A percentile compares a stretch with the other conserved stretches of the same genome.
phyloP scores from a whole-genome alignment of 352 stramenopile genomes.

The Ochromonadaceae sp. region DNA sequence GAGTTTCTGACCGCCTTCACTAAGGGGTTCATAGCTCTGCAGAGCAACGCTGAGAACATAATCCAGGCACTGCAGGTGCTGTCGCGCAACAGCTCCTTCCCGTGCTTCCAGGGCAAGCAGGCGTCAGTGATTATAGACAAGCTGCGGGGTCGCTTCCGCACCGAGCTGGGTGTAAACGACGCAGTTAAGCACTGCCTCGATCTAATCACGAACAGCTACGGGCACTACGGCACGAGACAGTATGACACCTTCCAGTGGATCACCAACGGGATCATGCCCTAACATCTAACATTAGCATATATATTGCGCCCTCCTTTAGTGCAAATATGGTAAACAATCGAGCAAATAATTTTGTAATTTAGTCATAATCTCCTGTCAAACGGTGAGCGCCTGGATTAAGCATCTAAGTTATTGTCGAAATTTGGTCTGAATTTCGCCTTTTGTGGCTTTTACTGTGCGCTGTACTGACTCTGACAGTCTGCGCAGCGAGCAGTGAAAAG shows the following conservation, averaged over 20 bases:
- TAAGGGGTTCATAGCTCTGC: slow-evolving; percentile 86
- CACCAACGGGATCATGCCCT: slow-evolving; percentile 75
- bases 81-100: slow-evolving; percentile 81
- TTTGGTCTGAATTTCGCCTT: too few relatives aligned
- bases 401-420: too few relatives aligned
- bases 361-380: too few relatives aligned
- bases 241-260: slow-evolving; percentile 85
- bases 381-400: too few relatives aligned
- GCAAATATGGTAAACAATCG: too few relatives aligned
- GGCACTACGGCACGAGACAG: slow-evolving; percentile 72
- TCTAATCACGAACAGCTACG: slow-evolving; percentile 72
- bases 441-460: too few relatives aligned
- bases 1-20: slow-evolving; percentile 93
- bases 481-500: too few relatives aligned
- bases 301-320: too few relatives aligned
- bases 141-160: slow-evolving; percentile 64
- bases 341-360: too few relatives aligned
- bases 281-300: too few relatives aligned
- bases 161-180: slow-evolving; percentile 61
- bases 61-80: slow-evolving; percentile 83
- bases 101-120: slow-evolving; percentile 76
- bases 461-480: too few relatives aligned
- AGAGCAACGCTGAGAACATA: slow-evolving; percentile 32
- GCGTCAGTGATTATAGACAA: slow-evolving; percentile 58
- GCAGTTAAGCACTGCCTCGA: slow-evolving; percentile 68